Percentiles rank a stretch among this genome's conserved stretches.
Conservation (phyloP, 2,329 filamentous ascomycete species). For the Cytospora paraplurivora region DNA sequence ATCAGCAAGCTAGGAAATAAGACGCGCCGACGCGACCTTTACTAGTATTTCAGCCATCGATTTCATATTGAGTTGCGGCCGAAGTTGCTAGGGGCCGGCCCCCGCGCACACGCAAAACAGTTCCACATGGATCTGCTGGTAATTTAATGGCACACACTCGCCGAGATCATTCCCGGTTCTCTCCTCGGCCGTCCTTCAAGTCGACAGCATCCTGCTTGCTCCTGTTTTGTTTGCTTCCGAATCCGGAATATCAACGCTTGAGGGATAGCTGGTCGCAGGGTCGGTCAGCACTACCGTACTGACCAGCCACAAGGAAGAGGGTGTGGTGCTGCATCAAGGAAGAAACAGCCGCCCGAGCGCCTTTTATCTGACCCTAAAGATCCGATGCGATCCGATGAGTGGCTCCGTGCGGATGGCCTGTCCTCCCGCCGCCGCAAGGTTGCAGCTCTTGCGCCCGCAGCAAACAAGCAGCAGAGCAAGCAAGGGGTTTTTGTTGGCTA, state of each 20-base stretch:
- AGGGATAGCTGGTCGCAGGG: constrained; percentile 10
- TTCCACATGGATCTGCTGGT: constrained; percentile 10
- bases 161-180: constrained; percentile 15
- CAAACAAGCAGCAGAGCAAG: constrained; percentile 11
- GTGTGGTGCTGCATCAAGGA: constrained; percentile 3
- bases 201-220: neutral
- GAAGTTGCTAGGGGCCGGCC: no score
- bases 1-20: constrained; percentile 18
- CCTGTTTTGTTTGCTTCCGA: constrained; percentile 29
- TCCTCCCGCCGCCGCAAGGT: constrained; percentile 19
- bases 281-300: constrained; percentile 10
- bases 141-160: constrained; percentile 16
- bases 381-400: neutral
- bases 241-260: constrained; percentile 2
- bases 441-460: constrained; percentile 14
- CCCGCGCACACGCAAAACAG: neutral
- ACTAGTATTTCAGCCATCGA: neutral
- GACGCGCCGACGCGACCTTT: constrained; percentile 27
- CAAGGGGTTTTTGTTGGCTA: constrained; percentile 4
- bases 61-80: constrained; percentile 4
- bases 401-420: neutral
- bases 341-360: constrained; percentile 8
- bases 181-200: neutral
- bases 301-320: neutral
- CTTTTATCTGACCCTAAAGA: neutral